A percentile compares a stretch with the other conserved stretches of the same genome.
Conservation (phyloP, 768 basidiomycete genomes). For the Termitomyces sp. region DNA sequence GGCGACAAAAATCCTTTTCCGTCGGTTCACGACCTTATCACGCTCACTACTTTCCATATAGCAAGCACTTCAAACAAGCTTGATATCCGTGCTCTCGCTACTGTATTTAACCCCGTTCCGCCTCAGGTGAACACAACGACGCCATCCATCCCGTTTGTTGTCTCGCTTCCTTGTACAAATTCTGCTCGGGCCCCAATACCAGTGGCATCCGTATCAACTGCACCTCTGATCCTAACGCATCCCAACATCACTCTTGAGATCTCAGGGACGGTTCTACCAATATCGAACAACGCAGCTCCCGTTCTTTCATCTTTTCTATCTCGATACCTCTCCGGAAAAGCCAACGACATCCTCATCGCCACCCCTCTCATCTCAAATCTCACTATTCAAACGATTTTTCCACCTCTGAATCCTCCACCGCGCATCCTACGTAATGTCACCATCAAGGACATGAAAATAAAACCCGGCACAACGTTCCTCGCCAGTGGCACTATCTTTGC, state of each 20-base stretch:
- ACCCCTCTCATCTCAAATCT: conserved; percentile 49
- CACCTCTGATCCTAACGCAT: conserved; percentile 55
- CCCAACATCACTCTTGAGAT: conserved; percentile 63
- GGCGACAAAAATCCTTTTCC: conserved; percentile 48
- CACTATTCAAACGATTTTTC: conserved; percentile 48
- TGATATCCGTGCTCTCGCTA: conserved; percentile 46
- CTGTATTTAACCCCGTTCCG: conserved; percentile 54
- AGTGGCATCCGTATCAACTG: conserved; percentile 49
- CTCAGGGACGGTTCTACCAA: conserved; percentile 51
- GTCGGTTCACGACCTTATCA: conserved; percentile 51
- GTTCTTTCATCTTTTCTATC: conserved; percentile 58
- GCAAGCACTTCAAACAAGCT: conserved; percentile 28
- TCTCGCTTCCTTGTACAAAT: conserved; percentile 39
- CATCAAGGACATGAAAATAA: conserved; percentile 71
- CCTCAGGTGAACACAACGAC: conserved; percentile 40
- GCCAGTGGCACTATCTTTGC: conserved; percentile 70
- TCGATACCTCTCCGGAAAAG: conserved; percentile 53
- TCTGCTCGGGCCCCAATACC: conserved; percentile 24
- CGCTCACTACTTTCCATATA: conserved; percentile 49
- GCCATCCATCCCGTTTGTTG: conserved; percentile 57
- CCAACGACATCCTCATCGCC: conserved; percentile 54
- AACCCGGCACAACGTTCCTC: conserved; percentile 45
- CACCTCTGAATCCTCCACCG: conserved; percentile 59
- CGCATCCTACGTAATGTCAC: conserved; percentile 66
- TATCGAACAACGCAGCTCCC: conserved; percentile 31